A percentile compares a stretch with the other conserved stretches of the same genome.
phyloP scores from a whole-genome alignment of 345 rosid species.

The Lumnitzera racemosa region DNA sequence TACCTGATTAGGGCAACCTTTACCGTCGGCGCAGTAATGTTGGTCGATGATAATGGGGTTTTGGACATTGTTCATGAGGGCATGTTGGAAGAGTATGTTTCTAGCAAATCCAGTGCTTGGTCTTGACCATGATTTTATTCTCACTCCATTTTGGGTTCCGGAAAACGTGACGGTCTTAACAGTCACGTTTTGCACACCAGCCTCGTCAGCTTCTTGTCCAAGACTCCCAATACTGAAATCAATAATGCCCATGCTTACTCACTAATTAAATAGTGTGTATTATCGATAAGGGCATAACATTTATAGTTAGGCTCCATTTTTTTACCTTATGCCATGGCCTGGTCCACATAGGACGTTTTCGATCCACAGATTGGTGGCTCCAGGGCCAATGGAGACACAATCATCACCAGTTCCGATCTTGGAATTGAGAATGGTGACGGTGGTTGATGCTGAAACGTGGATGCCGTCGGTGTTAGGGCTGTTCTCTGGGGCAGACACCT shows the following conservation, averaged over 20 bases:
- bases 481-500: conserved; percentile 33
- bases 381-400: conserved; percentile 78
- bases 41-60: conserved; percentile 43
- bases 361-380: conserved; percentile 36
- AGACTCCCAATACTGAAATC: conserved; percentile 37
- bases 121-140: conserved; percentile 37
- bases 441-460: conserved; percentile 42
- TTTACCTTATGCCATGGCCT: conserved; percentile 56
- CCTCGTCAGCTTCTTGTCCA: conserved; percentile 25
- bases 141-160: conserved; percentile 28
- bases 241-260: too few species aligned
- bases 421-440: conserved; percentile 45
- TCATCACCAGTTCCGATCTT: conserved; percentile 75
- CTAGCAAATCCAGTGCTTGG: conserved; percentile 25
- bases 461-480: conserved; percentile 92
- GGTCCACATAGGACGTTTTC: conserved; percentile 64
- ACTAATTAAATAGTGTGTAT: too few species aligned
- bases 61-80: conserved; percentile 26
- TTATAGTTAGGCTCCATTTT: background rate
- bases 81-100: conserved; percentile 24
- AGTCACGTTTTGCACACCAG: conserved; percentile 35
- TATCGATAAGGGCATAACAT: too few species aligned
- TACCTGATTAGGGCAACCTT: conserved; percentile 40
- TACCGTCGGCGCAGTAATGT: conserved; percentile 20
- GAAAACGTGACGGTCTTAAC: conserved; percentile 21